Conservation (phyloP, 192 early-diverging fungal species). For the Umbelopsis isabellina region DNA sequence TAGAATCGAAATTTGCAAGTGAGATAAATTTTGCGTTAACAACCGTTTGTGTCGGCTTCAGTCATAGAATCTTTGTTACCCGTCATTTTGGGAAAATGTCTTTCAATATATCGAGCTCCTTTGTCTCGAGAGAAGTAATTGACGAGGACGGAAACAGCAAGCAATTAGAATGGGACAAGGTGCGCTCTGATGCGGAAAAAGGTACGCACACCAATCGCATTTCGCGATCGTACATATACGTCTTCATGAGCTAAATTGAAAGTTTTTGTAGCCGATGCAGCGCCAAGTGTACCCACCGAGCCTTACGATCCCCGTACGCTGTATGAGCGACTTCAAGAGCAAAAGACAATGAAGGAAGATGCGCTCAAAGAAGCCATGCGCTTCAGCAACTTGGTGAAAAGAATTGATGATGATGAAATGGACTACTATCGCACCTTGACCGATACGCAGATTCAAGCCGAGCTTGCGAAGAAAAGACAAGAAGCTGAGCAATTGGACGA, state of each 20-base stretch:
- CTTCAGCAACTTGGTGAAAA: slow-evolving; percentile 65
- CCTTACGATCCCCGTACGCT: slow-evolving; percentile 74
- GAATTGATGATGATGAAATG: slow-evolving; percentile 69
- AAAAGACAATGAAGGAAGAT: slow-evolving; percentile 65
- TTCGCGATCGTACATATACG: neutral
- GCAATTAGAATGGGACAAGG: slow-evolving; percentile 21
- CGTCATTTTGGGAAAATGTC: slow-evolving; percentile 22
- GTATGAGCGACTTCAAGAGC: slow-evolving; percentile 75
- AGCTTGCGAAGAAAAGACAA: slow-evolving; percentile 43
- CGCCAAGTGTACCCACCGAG: slow-evolving; percentile 5
- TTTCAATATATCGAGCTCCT: slow-evolving; percentile 35
- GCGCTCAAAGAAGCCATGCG: slow-evolving; percentile 62
- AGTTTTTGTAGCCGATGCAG: neutral
- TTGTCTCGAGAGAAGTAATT: slow-evolving; percentile 35
- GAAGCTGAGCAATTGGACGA: slow-evolving; percentile 50
- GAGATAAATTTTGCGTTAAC: neutral
- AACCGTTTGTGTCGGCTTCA: neutral
- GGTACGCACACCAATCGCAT: neutral
- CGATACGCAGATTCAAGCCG: slow-evolving; percentile 48
- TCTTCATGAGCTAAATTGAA: neutral
- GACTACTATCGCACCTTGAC: slow-evolving; percentile 67
- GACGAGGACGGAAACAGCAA: slow-evolving; percentile 24
- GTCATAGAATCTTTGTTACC: neutral
- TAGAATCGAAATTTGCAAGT: too few species aligned
- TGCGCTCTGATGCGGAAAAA: slow-evolving; percentile 3